Conservation (phyloP, 2,329 filamentous ascomycete species). For the Teratosphaeria zuluensis region DNA sequence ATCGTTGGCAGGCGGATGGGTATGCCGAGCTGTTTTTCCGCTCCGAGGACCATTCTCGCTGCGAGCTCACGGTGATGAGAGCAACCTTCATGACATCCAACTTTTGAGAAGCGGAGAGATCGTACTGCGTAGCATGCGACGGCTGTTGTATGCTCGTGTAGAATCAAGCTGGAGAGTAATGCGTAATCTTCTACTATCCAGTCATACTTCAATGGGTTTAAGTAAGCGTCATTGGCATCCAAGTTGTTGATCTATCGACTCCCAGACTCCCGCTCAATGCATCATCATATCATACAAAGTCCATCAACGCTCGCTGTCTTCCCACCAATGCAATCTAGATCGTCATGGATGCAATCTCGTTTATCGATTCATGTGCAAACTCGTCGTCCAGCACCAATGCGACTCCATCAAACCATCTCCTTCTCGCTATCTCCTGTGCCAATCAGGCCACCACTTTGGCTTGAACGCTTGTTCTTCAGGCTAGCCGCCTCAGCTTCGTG, state of each 20-base stretch:
- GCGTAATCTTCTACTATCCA: no score
- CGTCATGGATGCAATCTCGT: not conserved
- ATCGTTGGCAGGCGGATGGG: not conserved
- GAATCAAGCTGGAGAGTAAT: no score
- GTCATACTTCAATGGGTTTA: no score
- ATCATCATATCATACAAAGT: not conserved
- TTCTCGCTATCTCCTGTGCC: not conserved
- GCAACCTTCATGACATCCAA: not conserved
- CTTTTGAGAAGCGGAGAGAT: no score
- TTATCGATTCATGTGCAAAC: not conserved
- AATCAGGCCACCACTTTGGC: not conserved
- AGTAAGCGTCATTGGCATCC: no score
- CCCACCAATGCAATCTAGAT: not conserved
- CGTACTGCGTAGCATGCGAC: no score
- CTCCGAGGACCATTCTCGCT: not conserved
- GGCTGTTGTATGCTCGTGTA: no score
- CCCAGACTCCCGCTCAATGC: not conserved
- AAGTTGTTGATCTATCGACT: no score
- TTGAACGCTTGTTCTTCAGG: constrained; percentile 1
- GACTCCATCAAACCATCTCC: not conserved
- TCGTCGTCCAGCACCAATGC: not conserved
- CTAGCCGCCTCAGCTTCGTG: constrained; percentile 2
- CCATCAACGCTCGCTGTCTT: not conserved
- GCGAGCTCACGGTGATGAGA: no score
- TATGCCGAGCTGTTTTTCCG: not conserved